These are phyloP conservation scores for Aspergillus thermomutatus DNA, from an alignment of 2,329 filamentous ascomycete species.

Conservation along the genomic window DNA sequence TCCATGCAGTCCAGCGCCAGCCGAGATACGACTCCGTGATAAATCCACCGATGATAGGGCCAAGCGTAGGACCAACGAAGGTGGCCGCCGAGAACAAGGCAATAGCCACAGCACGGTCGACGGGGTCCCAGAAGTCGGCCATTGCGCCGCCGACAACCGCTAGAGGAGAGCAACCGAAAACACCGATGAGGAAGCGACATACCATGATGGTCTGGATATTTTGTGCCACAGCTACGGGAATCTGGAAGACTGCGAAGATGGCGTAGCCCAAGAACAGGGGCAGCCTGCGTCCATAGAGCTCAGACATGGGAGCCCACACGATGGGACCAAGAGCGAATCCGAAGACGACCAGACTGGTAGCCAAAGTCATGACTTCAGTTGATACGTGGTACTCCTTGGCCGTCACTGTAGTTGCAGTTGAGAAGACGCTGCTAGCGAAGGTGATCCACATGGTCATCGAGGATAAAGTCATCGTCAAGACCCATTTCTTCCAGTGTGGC, in stretches of 20 bases:
- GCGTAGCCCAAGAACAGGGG: constrained; percentile 50
- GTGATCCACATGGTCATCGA: constrained; percentile 44
- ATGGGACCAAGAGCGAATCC: constrained; percentile 55
- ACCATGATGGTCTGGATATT: constrained; percentile 55
- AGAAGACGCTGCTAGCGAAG: constrained; percentile 48
- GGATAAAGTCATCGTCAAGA: constrained; percentile 30
- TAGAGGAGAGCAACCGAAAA: constrained; percentile 51
- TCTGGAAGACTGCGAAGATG: constrained; percentile 53
- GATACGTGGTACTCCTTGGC: constrained; percentile 44
- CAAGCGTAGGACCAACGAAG: constrained; percentile 48
- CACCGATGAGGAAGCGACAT: constrained; percentile 52
- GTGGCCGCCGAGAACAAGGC: constrained; percentile 44
- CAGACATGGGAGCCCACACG: constrained; percentile 45
- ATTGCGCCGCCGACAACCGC: constrained; percentile 50
- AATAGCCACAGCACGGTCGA: constrained; percentile 46
- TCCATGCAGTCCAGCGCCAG: constrained; percentile 58
- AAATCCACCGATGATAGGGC: constrained; percentile 51
- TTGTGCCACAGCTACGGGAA: constrained; percentile 52
- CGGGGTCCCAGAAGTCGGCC: constrained; percentile 48
- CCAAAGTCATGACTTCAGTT: constrained; percentile 39
- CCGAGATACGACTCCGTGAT: constrained; percentile 48
- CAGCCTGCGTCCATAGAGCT: constrained; percentile 49
- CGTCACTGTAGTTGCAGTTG: constrained; percentile 39
- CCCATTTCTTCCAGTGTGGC: constrained; percentile 37
- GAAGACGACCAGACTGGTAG: constrained; percentile 44